phyloP scores from a whole-genome alignment of 208 protist species.

The Leishmania tropica region DNA sequence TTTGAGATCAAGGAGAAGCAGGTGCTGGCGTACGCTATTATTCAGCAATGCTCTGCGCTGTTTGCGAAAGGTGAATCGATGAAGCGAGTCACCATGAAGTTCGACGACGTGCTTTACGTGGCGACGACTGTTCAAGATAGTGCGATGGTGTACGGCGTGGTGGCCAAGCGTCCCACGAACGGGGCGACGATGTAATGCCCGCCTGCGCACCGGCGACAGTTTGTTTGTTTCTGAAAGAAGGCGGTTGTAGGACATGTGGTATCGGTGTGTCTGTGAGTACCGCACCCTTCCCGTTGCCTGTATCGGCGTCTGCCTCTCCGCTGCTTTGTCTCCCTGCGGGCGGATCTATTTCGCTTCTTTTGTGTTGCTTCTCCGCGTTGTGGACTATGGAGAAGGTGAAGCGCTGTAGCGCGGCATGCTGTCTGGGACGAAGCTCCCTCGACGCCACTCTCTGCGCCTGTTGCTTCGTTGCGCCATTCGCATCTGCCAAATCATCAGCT shows the following conservation, averaged over 20 bases:
- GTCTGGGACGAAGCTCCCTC: not conserved
- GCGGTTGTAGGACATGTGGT: too few relatives aligned
- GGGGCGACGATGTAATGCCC: conserved; percentile 24
- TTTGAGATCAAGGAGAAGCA: conserved; percentile 74
- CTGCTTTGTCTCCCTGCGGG: not conserved
- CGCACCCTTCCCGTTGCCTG: too few relatives aligned
- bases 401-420: not conserved
- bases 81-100: conserved; percentile 75
- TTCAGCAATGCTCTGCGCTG: conserved; percentile 69
- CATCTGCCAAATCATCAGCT: not conserved
- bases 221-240: not conserved
- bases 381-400: not conserved
- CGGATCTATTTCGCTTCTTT: not conserved
- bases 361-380: not conserved
- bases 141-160: conserved; percentile 55
- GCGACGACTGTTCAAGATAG: conserved; percentile 57
- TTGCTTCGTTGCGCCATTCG: not conserved
- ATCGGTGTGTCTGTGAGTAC: too few relatives aligned
- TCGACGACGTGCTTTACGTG: conserved; percentile 81
- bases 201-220: not conserved
- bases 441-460: not conserved
- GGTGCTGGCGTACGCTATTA: conserved; percentile 67
- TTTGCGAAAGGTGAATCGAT: conserved; percentile 57
- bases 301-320: not conserved
- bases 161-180: conserved; percentile 54